A percentile compares a stretch with the other conserved stretches of the same genome.
Evolutionary conservation across 257 asterid genomes (phyloP).

Genomic region (Fraxinus anomala): DNA sequence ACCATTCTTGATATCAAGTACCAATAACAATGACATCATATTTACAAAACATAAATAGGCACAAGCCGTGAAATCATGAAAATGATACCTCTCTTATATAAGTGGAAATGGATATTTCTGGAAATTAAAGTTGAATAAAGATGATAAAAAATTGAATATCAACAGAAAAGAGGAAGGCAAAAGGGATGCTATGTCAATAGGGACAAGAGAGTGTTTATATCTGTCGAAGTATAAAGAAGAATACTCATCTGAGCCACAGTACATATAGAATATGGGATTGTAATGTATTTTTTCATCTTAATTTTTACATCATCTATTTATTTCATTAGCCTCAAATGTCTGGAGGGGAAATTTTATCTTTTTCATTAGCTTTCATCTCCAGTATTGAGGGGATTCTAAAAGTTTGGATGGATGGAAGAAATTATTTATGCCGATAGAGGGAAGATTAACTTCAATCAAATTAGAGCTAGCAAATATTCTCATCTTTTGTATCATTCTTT

Average conservation of each 20-base stretch:
- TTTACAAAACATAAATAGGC: background rate
- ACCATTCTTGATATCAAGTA: constrained; percentile 6
- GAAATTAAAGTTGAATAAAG: background rate
- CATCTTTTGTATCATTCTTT: background rate
- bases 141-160: background rate
- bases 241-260: background rate
- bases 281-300: background rate
- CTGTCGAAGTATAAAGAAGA: background rate
- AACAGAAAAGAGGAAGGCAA: background rate
- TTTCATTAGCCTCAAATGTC: background rate
- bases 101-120: background rate
- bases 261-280: background rate
- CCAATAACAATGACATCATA: background rate
- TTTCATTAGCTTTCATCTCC: background rate
- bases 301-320: background rate
- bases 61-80: background rate
- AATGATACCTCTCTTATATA: background rate
- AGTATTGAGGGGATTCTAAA: background rate
- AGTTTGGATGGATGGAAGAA: background rate
- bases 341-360: background rate
- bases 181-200: background rate
- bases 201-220: background rate
- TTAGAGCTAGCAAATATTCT: background rate
- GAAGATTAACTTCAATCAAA: background rate
- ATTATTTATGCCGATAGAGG: background rate